phyloP scores from a whole-genome alignment of 148 eudicot genomes.

The Amaranthus hypochondriacus region DNA sequence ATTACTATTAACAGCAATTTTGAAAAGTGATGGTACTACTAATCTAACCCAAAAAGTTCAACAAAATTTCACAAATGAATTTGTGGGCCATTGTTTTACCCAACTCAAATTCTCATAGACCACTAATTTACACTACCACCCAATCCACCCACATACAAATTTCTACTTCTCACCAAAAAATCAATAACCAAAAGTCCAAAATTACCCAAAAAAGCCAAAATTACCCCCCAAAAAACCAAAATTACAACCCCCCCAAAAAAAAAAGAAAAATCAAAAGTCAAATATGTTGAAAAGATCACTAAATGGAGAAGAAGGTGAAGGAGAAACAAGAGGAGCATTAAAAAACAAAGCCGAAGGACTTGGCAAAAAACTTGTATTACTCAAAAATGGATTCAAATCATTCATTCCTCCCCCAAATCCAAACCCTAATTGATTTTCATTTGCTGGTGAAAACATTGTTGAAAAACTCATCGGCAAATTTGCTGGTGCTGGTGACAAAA shows the following conservation, averaged over 20 bases:
- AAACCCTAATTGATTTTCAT: neutral
- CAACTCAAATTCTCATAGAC: too few species aligned
- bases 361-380: slow-evolving; percentile 28
- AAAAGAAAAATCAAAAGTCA: slow-evolving; percentile 25
- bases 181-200: neutral
- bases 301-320: slow-evolving; percentile 38
- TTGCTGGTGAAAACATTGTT: slow-evolving; percentile 47
- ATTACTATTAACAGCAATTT: too few species aligned
- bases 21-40: too few species aligned
- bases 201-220: neutral
- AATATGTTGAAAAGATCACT: slow-evolving; percentile 43
- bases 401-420: slow-evolving; percentile 12
- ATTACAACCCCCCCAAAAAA: neutral
- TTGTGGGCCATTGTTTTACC: too few species aligned
- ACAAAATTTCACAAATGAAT: too few species aligned
- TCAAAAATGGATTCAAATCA: slow-evolving; percentile 39
- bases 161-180: too few species aligned
- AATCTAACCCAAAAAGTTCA: too few species aligned
- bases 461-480: slow-evolving; percentile 43
- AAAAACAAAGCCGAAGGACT: slow-evolving; percentile 49
- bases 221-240: neutral
- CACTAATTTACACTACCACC: too few species aligned
- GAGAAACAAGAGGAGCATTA: slow-evolving; percentile 37
- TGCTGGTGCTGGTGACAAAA: slow-evolving; percentile 67
- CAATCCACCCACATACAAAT: too few species aligned